Percentiles rank a stretch among this genome's conserved stretches.
phyloP scores from a whole-genome alignment of 1,284 basidiomycete genomes.

The Sporisorium exsertum region DNA sequence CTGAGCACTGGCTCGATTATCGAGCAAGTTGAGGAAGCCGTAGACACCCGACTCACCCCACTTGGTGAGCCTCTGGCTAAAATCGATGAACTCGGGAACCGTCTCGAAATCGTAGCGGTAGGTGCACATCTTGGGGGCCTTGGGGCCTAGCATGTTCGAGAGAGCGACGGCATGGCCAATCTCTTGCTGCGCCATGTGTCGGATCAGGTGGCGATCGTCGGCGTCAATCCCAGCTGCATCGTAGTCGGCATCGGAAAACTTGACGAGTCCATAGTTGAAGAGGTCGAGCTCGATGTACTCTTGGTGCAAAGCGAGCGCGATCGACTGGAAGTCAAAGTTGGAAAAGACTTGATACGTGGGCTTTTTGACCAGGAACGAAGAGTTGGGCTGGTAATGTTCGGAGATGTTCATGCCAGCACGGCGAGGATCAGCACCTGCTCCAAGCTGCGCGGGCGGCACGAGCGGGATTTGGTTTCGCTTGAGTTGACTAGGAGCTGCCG shows the following conservation, averaged over 20 bases:
- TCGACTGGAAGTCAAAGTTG: constrained; percentile 54
- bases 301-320: constrained; percentile 51
- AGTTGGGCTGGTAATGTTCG: constrained; percentile 37
- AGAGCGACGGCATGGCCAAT: constrained; percentile 55
- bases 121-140: constrained; percentile 52
- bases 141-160: constrained; percentile 54
- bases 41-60: constrained; percentile 59
- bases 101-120: constrained; percentile 54
- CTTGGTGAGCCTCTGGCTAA: constrained; percentile 51
- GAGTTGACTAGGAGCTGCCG: constrained; percentile 19
- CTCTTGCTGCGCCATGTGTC: constrained; percentile 58
- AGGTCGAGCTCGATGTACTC: constrained; percentile 62
- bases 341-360: constrained; percentile 47
- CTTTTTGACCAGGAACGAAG: constrained; percentile 28
- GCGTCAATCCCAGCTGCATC: constrained; percentile 45
- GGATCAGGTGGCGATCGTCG: constrained; percentile 48
- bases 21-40: constrained; percentile 53
- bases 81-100: constrained; percentile 54
- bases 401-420: constrained; percentile 45
- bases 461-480: constrained; percentile 14
- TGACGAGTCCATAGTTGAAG: constrained; percentile 57
- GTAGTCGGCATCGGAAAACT: constrained; percentile 56
- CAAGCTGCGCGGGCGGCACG: constrained; percentile 30
- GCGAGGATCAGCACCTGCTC: constrained; percentile 34
- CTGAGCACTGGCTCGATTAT: constrained; percentile 54